Percentiles rank a stretch among this genome's conserved stretches.
These are phyloP conservation scores for Xerophyta viscosa DNA, from an alignment of 106 monocot genomes.

Conservation along the genomic window DNA sequence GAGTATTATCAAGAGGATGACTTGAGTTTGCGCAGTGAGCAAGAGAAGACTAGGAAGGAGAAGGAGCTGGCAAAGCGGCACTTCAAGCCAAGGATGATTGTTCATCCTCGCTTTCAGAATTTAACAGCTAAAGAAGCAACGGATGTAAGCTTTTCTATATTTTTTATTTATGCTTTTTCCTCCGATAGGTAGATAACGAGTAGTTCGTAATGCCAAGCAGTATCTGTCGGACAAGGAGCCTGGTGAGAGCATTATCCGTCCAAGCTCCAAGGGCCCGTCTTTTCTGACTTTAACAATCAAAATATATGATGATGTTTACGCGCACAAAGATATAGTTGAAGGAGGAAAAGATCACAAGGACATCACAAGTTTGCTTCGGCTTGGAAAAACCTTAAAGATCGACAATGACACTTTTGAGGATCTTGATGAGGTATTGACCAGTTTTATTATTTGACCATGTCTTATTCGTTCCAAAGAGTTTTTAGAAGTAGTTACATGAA, in stretches of 20 bases:
- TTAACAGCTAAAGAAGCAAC: slow-evolving; percentile 84
- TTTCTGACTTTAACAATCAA: slow-evolving; percentile 87
- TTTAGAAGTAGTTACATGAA: no score
- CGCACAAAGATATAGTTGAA: slow-evolving; percentile 93
- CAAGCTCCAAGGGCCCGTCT: slow-evolving; percentile 87
- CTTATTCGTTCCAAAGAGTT: no score
- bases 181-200: not conserved
- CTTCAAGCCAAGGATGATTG: slow-evolving; percentile 89
- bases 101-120: slow-evolving; percentile 92
- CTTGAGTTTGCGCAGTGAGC: slow-evolving; percentile 23
- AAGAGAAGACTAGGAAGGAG: slow-evolving; percentile 65
- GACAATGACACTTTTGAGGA: slow-evolving; percentile 89
- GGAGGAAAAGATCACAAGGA: slow-evolving; percentile 93
- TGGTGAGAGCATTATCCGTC: slow-evolving; percentile 88
- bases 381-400: slow-evolving; percentile 86
- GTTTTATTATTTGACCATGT: not conserved
- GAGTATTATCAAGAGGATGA: slow-evolving; percentile 46
- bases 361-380: slow-evolving; percentile 91
- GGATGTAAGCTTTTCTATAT: slow-evolving; percentile 30
- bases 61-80: slow-evolving; percentile 65
- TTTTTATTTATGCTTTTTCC: not conserved
- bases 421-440: slow-evolving; percentile 78
- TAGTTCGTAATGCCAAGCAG: slow-evolving; percentile 25
- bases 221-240: slow-evolving; percentile 84
- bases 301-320: slow-evolving; percentile 84